phyloP scores from a whole-genome alignment of 2,329 filamentous ascomycete species.

The Pseudogymnoascus pannorum region DNA sequence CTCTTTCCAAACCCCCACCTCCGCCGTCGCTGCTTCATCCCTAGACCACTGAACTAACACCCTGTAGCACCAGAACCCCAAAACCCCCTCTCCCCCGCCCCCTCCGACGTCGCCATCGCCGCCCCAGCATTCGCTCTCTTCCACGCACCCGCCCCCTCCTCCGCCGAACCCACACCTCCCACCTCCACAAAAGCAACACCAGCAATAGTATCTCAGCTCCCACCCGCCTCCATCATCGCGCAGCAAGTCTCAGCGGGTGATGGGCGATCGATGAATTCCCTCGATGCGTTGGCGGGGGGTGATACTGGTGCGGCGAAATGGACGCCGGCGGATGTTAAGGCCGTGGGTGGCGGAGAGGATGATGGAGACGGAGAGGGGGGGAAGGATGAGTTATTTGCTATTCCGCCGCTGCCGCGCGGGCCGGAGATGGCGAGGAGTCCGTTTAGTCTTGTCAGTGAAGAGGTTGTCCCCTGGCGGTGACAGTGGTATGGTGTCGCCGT shows the following conservation, averaged over 20 bases:
- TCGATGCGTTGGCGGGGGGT: conserved; percentile 30
- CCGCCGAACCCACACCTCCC: not conserved
- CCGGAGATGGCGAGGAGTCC: conserved; percentile 81
- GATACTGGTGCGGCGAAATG: conserved; percentile 22
- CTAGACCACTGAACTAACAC: conserved; percentile 38
- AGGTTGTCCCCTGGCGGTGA: conserved; percentile 24
- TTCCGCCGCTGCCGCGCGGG: conserved; percentile 78
- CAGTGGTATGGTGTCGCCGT: no score
- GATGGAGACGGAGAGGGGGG: conserved; percentile 41
- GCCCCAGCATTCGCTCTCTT: conserved; percentile 20
- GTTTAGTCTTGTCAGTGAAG: conserved; percentile 48
- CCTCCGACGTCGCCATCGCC: conserved; percentile 18
- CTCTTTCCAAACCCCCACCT: conserved; percentile 48
- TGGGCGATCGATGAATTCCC: conserved; percentile 23
- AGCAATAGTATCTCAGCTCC: conserved; percentile 19
- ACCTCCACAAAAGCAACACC: not conserved
- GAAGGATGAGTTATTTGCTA: conserved; percentile 78
- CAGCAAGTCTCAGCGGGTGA: conserved; percentile 18
- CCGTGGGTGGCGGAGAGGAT: conserved; percentile 24
- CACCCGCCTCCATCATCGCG: conserved; percentile 22
- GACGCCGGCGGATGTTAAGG: not conserved
- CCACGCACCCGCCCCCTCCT: not conserved
- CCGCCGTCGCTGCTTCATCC: conserved; percentile 33
- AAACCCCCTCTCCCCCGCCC: conserved; percentile 10
- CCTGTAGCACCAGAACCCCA: conserved; percentile 14